Conservation (phyloP, 345 rosid species). For the Pistacia atlantica region DNA sequence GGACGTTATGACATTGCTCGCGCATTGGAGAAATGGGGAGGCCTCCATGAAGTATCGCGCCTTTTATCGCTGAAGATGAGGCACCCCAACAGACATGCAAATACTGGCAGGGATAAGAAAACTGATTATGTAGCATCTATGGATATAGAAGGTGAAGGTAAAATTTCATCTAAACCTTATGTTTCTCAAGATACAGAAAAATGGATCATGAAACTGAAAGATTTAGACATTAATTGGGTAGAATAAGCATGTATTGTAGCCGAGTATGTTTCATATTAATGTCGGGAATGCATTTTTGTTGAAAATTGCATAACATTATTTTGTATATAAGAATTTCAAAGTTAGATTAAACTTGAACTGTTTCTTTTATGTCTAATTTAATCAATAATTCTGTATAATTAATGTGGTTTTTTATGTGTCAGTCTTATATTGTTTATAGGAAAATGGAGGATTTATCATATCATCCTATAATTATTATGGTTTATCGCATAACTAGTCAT, state of each 20-base stretch:
- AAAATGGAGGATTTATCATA: too few relatives aligned
- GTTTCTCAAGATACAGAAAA: conserved; percentile 78
- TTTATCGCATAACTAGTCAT: too few relatives aligned
- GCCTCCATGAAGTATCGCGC: conserved; percentile 82
- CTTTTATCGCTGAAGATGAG: conserved; percentile 78
- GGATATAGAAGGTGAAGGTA: conserved; percentile 32
- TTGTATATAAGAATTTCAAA: too few relatives aligned
- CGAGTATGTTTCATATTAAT: too few relatives aligned
- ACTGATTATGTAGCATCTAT: conserved; percentile 31
- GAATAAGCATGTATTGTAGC: conserved; percentile 30
- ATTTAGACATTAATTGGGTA: conserved; percentile 81
- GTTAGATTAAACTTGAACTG: too few relatives aligned
- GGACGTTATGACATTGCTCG: conserved; percentile 97
- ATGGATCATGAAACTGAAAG: conserved; percentile 67
- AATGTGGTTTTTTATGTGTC: too few relatives aligned
- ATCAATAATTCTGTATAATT: too few relatives aligned
- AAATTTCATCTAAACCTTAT: conserved; percentile 38
- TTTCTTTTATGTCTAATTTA: too few relatives aligned
- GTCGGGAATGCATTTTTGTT: too few relatives aligned
- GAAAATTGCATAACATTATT: too few relatives aligned
- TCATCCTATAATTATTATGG: too few relatives aligned
- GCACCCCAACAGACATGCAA: conserved; percentile 60
- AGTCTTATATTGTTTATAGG: too few relatives aligned
- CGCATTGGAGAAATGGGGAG: conserved; percentile 98
- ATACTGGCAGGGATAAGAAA: conserved; percentile 44